These are phyloP conservation scores for Podaxis sp. DNA, from an alignment of 768 basidiomycete species.

Conservation along the genomic window DNA sequence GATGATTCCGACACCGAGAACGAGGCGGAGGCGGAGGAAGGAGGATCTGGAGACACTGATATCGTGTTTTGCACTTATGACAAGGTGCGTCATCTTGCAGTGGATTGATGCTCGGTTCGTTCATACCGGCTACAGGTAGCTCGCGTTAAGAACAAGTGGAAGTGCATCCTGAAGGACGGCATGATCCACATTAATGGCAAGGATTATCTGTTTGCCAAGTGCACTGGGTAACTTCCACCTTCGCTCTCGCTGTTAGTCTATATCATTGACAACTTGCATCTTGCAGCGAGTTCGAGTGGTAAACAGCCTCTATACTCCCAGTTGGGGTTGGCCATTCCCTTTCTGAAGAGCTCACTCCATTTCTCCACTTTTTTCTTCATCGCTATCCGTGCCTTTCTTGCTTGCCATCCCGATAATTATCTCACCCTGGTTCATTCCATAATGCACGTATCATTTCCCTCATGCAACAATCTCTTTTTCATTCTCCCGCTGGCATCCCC, in stretches of 20 bases:
- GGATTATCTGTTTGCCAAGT: slow-evolving; percentile 96
- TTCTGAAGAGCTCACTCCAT: too few relatives aligned
- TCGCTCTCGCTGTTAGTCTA: background rate
- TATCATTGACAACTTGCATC: slow-evolving; percentile 6
- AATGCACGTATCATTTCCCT: background rate
- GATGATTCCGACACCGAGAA: slow-evolving; percentile 92
- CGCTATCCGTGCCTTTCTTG: background rate
- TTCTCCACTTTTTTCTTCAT: background rate
- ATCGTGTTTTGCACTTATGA: slow-evolving; percentile 99
- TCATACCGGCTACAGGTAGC: slow-evolving; percentile 61
- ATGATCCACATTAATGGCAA: slow-evolving; percentile 97
- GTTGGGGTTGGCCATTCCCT: background rate
- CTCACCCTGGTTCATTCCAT: background rate
- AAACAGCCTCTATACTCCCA: slow-evolving; percentile 5
- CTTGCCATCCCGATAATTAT: background rate
- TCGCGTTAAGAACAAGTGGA: slow-evolving; percentile 99
- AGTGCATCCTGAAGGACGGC: slow-evolving; percentile 95
- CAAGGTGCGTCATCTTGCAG: slow-evolving; percentile 53
- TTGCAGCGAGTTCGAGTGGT: slow-evolving; percentile 41
- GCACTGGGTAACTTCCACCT: slow-evolving; percentile 71
- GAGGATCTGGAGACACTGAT: slow-evolving; percentile 70
- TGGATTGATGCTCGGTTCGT: slow-evolving; percentile 1
- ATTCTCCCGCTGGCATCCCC: background rate
- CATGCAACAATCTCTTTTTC: background rate
- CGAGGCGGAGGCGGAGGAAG: slow-evolving; percentile 81